These are phyloP conservation scores for Hordeum pubiflorum DNA, from an alignment of 202 grass and related monocot species.

Conservation along the genomic window DNA sequence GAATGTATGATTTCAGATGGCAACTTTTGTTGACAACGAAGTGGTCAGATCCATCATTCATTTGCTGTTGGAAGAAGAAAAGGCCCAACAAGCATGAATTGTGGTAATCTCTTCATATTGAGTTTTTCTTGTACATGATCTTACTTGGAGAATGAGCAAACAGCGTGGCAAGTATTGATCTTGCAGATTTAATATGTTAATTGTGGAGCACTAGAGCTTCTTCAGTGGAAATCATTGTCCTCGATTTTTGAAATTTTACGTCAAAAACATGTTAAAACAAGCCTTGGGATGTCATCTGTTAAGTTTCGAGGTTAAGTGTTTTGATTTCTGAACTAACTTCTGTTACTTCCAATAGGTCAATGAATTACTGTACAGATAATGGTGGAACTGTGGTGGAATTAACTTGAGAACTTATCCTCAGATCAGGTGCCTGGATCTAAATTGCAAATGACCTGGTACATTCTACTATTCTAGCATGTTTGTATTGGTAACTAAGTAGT, in stretches of 20 bases:
- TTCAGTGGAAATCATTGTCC: constrained; percentile 17
- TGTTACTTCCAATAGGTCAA: constrained; percentile 15
- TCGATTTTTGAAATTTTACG: not conserved
- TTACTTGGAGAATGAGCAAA: constrained; percentile 20
- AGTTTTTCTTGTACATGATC: not conserved
- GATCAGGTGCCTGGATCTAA: not conserved
- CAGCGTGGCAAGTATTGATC: constrained; percentile 15
- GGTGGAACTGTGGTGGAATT: not conserved
- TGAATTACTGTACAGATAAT: not conserved
- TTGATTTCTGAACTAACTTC: constrained; percentile 11
- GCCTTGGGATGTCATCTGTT: not conserved
- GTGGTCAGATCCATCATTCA: constrained; percentile 89
- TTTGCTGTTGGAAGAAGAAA: constrained; percentile 90
- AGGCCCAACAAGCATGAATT: constrained; percentile 42
- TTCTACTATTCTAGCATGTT: not conserved
- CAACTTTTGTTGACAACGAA: constrained; percentile 69
- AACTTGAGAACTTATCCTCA: constrained; percentile 7
- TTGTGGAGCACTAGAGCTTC: constrained; percentile 1
- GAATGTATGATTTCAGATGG: constrained; percentile 54
- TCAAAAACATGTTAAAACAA: not conserved
- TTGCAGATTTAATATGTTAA: not conserved
- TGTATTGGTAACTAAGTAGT: constrained; percentile 5
- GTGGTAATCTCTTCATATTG: constrained; percentile 29
- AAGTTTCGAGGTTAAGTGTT: no score
- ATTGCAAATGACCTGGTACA: constrained; percentile 9